These are phyloP conservation scores for Lepidium didymum DNA, from an alignment of 345 rosid genomes.

Conservation along the genomic window DNA sequence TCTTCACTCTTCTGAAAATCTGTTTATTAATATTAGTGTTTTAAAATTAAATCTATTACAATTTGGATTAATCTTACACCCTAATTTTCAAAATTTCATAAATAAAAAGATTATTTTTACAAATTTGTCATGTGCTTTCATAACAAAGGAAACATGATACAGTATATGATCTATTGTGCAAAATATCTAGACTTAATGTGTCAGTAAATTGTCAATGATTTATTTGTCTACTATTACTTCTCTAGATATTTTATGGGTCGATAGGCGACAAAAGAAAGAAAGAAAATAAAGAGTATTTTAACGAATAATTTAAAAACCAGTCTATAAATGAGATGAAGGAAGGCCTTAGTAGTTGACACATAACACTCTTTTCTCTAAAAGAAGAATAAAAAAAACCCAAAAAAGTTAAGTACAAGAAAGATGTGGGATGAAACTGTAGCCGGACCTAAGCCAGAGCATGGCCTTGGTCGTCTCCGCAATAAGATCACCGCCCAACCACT, in stretches of 20 bases:
- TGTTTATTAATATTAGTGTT: background rate
- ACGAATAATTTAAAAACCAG: background rate
- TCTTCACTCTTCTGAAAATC: background rate
- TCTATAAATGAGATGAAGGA: conserved; percentile 11
- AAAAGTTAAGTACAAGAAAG: conserved; percentile 5
- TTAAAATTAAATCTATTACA: background rate
- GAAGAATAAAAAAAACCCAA: background rate
- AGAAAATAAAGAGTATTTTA: background rate
- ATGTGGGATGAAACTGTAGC: conserved; percentile 88
- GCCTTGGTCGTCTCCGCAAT: conserved; percentile 71
- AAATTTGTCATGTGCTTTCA: background rate
- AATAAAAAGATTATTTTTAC: background rate
- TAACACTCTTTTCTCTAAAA: background rate
- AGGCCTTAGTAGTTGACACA: background rate
- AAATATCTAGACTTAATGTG: background rate
- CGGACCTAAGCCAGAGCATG: conserved; percentile 90
- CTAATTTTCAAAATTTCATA: background rate
- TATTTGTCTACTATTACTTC: background rate
- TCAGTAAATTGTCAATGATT: background rate
- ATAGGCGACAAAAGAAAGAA: background rate
- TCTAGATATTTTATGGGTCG: conserved; percentile 14
- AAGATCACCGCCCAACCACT: conserved; percentile 37
- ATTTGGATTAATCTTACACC: background rate
- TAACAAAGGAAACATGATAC: background rate
- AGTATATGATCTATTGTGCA: background rate